These are phyloP conservation scores for Fremontodendron californicum DNA, from an alignment of 345 rosid species.

Conservation along the genomic window DNA sequence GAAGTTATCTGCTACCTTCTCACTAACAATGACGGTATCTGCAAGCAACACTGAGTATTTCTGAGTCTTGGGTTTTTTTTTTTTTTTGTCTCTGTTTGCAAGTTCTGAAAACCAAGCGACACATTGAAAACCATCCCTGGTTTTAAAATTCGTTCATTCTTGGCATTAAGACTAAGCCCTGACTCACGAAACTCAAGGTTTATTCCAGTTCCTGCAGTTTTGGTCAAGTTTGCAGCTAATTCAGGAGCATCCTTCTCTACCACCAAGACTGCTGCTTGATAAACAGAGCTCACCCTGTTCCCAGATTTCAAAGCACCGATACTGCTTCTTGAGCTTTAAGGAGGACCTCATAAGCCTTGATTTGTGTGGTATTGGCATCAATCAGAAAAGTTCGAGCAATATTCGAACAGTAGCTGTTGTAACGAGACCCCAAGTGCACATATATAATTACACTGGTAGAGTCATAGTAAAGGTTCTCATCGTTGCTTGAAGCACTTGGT, in stretches of 20 bases:
- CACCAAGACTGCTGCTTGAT: conserved; percentile 41
- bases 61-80: conserved; percentile 30
- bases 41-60: conserved; percentile 39
- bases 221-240: conserved; percentile 34
- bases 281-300: conserved; percentile 33
- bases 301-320: conserved; percentile 42
- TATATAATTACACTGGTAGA: conserved; percentile 47
- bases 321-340: conserved; percentile 53
- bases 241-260: conserved; percentile 43
- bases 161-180: conserved; percentile 42
- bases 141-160: conserved; percentile 38
- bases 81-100: conserved; percentile 30
- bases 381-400: conserved; percentile 44
- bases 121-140: conserved; percentile 50
- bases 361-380: conserved; percentile 46
- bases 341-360: conserved; percentile 48
- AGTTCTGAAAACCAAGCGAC: conserved; percentile 47
- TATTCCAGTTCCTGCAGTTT: conserved; percentile 51
- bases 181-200: conserved; percentile 58
- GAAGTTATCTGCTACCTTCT: conserved; percentile 33
- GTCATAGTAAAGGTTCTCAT: conserved; percentile 39
- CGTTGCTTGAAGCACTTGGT: conserved; percentile 51
- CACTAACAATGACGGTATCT: conserved; percentile 48
- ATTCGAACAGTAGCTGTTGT: conserved; percentile 53
- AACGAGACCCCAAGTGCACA: conserved; percentile 45